These are phyloP conservation scores for Fusarium sp. DNA, from an alignment of 2,329 filamentous ascomycete species.

Conservation along the genomic window DNA sequence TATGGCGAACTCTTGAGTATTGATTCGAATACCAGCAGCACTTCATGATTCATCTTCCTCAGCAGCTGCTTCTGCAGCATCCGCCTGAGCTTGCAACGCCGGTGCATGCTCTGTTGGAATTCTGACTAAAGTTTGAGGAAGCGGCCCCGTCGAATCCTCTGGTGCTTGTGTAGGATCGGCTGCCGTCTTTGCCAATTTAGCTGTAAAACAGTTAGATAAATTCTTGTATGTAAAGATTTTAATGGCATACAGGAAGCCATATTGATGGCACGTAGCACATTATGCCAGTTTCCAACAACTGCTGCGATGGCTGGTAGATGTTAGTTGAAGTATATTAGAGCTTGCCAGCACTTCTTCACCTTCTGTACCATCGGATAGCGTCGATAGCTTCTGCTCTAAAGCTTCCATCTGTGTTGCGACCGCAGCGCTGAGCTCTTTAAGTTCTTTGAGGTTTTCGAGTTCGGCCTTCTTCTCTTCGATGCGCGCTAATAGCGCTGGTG, in stretches of 20 bases:
- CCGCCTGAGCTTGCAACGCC: constrained; percentile 72
- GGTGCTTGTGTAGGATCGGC: constrained; percentile 55
- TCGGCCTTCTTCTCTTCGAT: constrained; percentile 91
- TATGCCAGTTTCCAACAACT: constrained; percentile 91
- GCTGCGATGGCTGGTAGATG: constrained; percentile 78
- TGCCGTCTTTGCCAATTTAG: constrained; percentile 77
- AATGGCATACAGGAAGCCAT: constrained; percentile 82
- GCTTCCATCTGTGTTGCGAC: constrained; percentile 87
- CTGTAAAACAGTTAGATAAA: constrained; percentile 57
- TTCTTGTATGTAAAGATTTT: not conserved
- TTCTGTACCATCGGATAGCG: constrained; percentile 86
- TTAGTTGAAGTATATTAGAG: constrained; percentile 33
- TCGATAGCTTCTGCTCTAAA: constrained; percentile 82
- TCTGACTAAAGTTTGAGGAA: constrained; percentile 86
- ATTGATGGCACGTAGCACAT: constrained; percentile 85
- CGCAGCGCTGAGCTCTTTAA: constrained; percentile 83
- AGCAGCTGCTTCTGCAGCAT: constrained; percentile 63
- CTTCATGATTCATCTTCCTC: constrained; percentile 55
- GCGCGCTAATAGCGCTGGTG: constrained; percentile 78
- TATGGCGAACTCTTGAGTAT: not conserved
- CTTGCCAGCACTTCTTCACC: constrained; percentile 61
- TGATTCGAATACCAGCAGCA: not conserved
- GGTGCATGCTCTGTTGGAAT: constrained; percentile 86
- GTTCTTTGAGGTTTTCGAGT: constrained; percentile 82
- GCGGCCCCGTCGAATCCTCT: constrained; percentile 62